phyloP scores from a whole-genome alignment of 805 yeast genomes.

The Barnettozyma vustinii region DNA sequence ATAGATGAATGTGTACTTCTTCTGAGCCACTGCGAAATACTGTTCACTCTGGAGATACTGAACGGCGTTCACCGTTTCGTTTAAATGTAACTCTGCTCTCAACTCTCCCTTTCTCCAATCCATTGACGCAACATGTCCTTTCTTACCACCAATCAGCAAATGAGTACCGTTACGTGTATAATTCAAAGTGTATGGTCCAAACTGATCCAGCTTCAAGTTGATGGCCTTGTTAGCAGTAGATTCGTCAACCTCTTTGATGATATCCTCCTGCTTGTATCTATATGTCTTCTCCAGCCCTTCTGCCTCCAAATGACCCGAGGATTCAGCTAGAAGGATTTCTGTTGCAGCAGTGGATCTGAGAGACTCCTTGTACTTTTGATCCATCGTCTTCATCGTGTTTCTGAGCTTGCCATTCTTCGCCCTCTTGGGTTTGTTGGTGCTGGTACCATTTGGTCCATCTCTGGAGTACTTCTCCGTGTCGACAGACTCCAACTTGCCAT shows the following conservation, averaged over 20 bases:
- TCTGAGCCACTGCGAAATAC: conserved; percentile 94
- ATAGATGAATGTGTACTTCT: conserved; percentile 87
- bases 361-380: conserved; percentile 71
- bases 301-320: conserved; percentile 82
- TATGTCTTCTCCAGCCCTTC: conserved; percentile 92
- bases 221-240: conserved; percentile 71
- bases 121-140: conserved; percentile 93
- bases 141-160: conserved; percentile 76
- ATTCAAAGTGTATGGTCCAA: conserved; percentile 82
- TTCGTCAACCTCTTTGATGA: conserved; percentile 68
- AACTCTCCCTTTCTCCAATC: conserved; percentile 90
- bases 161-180: conserved; percentile 87
- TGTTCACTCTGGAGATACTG: conserved; percentile 90
- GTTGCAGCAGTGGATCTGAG: conserved; percentile 81
- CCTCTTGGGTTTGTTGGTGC: conserved; percentile 27
- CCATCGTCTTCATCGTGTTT: conserved; percentile 61
- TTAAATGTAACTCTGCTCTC: conserved; percentile 75
- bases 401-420: conserved; percentile 56
- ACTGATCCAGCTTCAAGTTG: conserved; percentile 64
- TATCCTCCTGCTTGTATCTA: conserved; percentile 78
- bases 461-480: conserved; percentile 31
- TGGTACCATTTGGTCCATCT: conserved; percentile 7
- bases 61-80: conserved; percentile 88
- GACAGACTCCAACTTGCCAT: conserved; percentile 25
- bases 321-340: conserved; percentile 79